These are phyloP conservation scores for Diplocarpon rosae DNA, from an alignment of 2,329 filamentous ascomycete genomes.

Conservation along the genomic window DNA sequence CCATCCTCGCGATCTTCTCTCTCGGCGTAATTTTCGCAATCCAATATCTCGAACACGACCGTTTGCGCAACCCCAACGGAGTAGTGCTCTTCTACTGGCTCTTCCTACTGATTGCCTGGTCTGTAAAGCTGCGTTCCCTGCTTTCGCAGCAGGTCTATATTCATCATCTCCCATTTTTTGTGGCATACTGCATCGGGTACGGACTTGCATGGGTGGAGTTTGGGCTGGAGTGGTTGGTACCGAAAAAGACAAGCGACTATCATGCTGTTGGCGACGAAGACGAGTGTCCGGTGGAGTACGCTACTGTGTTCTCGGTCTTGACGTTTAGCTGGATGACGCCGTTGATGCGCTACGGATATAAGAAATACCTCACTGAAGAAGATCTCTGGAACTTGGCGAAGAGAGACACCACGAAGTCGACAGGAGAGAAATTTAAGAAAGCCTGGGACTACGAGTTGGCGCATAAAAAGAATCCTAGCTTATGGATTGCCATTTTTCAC, in stretches of 20 bases:
- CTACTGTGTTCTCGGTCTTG: slow-evolving; percentile 83
- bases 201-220: slow-evolving; percentile 52
- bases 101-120: slow-evolving; percentile 52
- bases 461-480: slow-evolving; percentile 59
- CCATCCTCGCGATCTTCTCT: slow-evolving; percentile 48
- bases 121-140: slow-evolving; percentile 57
- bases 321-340: slow-evolving; percentile 99
- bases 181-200: slow-evolving; percentile 47
- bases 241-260: slow-evolving; percentile 58
- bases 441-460: slow-evolving; percentile 69
- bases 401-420: slow-evolving; percentile 66
- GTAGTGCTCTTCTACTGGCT: slow-evolving; percentile 67
- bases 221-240: slow-evolving; percentile 55
- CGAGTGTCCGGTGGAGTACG: slow-evolving; percentile 70
- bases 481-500: slow-evolving; percentile 78
- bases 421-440: slow-evolving; percentile 56
- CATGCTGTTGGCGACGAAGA: slow-evolving; percentile 57
- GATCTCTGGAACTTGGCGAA: slow-evolving; percentile 88
- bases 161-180: slow-evolving; percentile 49
- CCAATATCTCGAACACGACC: slow-evolving; percentile 61
- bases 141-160: slow-evolving; percentile 48
- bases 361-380: slow-evolving; percentile 81
- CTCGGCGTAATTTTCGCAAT: slow-evolving; percentile 52
- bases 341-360: slow-evolving; percentile 91
- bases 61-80: slow-evolving; percentile 57